Percentiles rank a stretch among this genome's conserved stretches.
phyloP scores from a whole-genome alignment of 208 protist genomes.

The Trypanosoma avium region DNA sequence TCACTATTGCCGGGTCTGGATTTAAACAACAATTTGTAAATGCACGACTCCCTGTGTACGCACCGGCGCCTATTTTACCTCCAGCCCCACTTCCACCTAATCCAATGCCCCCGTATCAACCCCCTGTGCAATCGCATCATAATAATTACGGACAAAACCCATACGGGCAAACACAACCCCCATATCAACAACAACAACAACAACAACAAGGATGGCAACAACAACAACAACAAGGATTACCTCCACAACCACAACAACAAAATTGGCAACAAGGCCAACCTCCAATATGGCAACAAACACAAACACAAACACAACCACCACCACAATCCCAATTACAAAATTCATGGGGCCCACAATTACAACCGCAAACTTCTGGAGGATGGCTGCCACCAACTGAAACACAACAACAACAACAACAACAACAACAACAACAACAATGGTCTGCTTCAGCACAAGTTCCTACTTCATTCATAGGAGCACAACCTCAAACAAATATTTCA shows the following conservation, averaged over 20 bases:
- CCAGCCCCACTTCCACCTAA: conserved; percentile 50
- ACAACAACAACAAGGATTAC: neutral
- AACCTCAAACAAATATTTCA: too few relatives aligned
- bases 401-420: neutral
- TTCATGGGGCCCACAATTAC: neutral
- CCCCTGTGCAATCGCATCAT: conserved; percentile 4
- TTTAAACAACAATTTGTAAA: conserved; percentile 55
- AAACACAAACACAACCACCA: neutral
- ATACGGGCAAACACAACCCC: conserved; percentile 15
- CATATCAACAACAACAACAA: neutral
- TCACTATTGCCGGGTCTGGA: conserved; percentile 42
- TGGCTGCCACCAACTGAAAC: neutral
- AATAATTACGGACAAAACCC: neutral
- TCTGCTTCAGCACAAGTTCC: neutral
- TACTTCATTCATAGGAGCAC: too few relatives aligned
- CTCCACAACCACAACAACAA: neutral
- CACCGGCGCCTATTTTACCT: conserved; percentile 43
- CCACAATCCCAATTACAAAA: neutral
- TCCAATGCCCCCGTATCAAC: conserved; percentile 35
- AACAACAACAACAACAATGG: neutral
- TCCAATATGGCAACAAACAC: neutral
- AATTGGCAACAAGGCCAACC: conserved; percentile 2
- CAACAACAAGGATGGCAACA: conserved; percentile 9
- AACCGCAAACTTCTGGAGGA: neutral
- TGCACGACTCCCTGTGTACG: conserved; percentile 48